phyloP scores from a whole-genome alignment of 2,329 filamentous ascomycete genomes.

The Aschersonia sp. region DNA sequence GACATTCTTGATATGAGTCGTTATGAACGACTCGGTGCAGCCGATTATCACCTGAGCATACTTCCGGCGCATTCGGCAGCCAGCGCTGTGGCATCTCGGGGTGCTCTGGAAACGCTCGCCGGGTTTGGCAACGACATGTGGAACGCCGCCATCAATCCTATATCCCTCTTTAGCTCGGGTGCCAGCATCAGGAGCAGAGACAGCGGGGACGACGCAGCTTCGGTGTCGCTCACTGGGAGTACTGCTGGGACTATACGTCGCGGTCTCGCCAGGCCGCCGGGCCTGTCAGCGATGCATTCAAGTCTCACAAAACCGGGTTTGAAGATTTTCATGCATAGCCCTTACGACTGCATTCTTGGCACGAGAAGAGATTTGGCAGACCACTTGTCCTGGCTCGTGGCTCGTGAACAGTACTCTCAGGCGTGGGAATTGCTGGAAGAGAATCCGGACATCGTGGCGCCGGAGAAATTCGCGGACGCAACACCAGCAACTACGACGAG shows the following conservation, averaged over 20 bases:
- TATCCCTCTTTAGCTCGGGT: constrained; percentile 71
- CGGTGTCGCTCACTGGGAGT: constrained; percentile 28
- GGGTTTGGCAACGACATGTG: constrained; percentile 64
- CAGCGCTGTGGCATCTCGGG: constrained; percentile 46
- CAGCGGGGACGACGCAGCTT: constrained; percentile 42
- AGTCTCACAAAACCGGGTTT: constrained; percentile 39
- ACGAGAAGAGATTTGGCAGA: constrained; percentile 78
- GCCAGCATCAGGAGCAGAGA: constrained; percentile 56
- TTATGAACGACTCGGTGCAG: constrained; percentile 71
- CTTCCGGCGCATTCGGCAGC: constrained; percentile 60
- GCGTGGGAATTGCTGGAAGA: constrained; percentile 84
- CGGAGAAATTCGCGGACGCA: constrained; percentile 24
- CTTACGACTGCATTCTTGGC: constrained; percentile 89
- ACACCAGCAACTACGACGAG: constrained; percentile 25
- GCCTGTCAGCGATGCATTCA: constrained; percentile 29
- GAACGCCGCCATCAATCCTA: constrained; percentile 82
- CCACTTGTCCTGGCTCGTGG: constrained; percentile 73
- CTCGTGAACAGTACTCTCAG: constrained; percentile 65
- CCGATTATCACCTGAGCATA: constrained; percentile 82
- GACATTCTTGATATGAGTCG: constrained; percentile 76
- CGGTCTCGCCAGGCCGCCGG: constrained; percentile 8
- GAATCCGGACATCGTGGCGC: constrained; percentile 57
- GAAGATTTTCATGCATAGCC: constrained; percentile 88
- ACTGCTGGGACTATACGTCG: constrained; percentile 16
- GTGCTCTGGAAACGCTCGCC: constrained; percentile 64